Evolutionary conservation across 2,329 filamentous ascomycete genomes (phyloP).

Genomic region (Nothophoma quercina): DNA sequence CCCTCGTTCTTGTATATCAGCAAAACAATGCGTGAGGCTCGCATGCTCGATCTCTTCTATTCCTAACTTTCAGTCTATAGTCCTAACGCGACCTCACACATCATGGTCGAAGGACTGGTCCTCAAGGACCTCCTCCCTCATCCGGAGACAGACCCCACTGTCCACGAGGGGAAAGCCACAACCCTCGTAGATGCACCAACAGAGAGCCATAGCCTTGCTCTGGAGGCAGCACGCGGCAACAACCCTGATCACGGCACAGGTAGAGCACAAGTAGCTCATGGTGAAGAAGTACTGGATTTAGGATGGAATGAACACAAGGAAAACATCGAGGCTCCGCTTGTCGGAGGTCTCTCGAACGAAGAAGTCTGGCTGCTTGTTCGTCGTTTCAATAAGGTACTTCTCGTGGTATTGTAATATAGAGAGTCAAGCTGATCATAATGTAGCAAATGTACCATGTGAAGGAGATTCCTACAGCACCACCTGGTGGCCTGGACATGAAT

Average conservation of each 20-base stretch:
- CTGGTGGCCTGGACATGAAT: slow-evolving; percentile 79
- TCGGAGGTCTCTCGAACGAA: slow-evolving; percentile 74
- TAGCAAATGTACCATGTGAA: slow-evolving; percentile 75
- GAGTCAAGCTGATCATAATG: slow-evolving; percentile 28
- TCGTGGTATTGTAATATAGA: too few species aligned
- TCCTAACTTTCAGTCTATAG: neutral
- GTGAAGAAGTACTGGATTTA: slow-evolving; percentile 67
- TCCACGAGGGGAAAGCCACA: slow-evolving; percentile 36
- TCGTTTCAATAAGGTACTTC: slow-evolving; percentile 73
- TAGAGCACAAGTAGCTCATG: slow-evolving; percentile 52
- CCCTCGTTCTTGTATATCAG: slow-evolving; percentile 7
- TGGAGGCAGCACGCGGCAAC: slow-evolving; percentile 48
- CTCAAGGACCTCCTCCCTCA: slow-evolving; percentile 49
- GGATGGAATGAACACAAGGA: slow-evolving; percentile 72
- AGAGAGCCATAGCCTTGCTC: slow-evolving; percentile 57
- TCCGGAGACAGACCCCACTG: slow-evolving; percentile 42
- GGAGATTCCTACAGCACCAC: slow-evolving; percentile 65
- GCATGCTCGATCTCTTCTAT: neutral
- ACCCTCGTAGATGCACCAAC: slow-evolving; percentile 54
- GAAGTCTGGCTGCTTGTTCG: slow-evolving; percentile 76
- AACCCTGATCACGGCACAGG: slow-evolving; percentile 54
- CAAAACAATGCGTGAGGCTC: slow-evolving; percentile 14
- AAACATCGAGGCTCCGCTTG: slow-evolving; percentile 65
- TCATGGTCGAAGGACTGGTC: slow-evolving; percentile 39
- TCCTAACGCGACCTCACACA: slow-evolving; percentile 1